phyloP scores from a whole-genome alignment of 139 green algal genomes.

The Diplosphaera chodatii region DNA sequence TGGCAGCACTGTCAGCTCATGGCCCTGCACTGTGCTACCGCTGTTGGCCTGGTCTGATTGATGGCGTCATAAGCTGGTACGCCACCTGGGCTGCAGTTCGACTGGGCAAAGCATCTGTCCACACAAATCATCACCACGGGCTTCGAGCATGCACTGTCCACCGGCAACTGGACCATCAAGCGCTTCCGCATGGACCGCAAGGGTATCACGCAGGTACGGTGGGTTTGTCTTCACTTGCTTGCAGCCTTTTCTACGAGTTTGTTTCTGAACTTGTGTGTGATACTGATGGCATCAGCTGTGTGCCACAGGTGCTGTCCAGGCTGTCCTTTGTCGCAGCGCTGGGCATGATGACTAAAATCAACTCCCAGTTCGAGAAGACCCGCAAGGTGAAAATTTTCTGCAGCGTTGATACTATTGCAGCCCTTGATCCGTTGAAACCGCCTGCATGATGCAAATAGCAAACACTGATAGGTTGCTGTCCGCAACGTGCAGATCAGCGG shows the following conservation, averaged over 20 bases:
- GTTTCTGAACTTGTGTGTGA: background rate
- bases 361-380: conserved; percentile 97
- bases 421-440: too few species aligned
- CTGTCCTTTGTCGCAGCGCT: conserved; percentile 93
- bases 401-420: too few species aligned
- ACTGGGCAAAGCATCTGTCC: conserved; percentile 89
- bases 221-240: too few species aligned
- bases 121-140: conserved; percentile 90
- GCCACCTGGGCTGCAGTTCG: conserved; percentile 86
- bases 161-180: conserved; percentile 98
- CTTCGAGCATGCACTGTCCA: conserved; percentile 86
- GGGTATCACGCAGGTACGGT: conserved; percentile 90
- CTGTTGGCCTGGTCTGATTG: too few species aligned
- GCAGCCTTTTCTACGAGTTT: too few species aligned
- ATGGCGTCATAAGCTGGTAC: too few species aligned
- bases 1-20: too few species aligned
- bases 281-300: too few species aligned
- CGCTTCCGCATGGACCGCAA: conserved; percentile 98
- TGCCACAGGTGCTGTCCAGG: conserved; percentile 85
- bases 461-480: background rate
- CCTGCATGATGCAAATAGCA: background rate
- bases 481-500: conserved; percentile 51
- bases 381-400: conserved; percentile 83
- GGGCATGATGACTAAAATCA: conserved; percentile 99
- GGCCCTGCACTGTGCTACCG: too few species aligned